Base-by-base conservation (phyloP, 352 stramenopile genomes). In the Elongisporangium undulatum region DNA sequence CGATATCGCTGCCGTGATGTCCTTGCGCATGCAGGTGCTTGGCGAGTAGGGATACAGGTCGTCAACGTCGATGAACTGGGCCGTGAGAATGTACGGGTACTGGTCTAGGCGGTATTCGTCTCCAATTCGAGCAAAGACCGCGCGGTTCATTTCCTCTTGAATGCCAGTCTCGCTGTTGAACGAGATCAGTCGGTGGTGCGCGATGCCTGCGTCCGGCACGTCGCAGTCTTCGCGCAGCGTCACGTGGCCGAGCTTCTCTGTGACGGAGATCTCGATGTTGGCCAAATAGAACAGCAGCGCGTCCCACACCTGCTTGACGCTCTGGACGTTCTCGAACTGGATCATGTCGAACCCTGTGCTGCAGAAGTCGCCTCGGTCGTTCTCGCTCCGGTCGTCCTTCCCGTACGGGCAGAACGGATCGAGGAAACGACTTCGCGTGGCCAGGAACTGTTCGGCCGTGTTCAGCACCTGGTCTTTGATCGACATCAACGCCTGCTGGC, bases 181-280 rank as follows among this genome's bases (percentile, higher is more conserved):
- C 9, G 75, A 76, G 1, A 85, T 64, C 26, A 88, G 59, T 1
- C 78, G 74, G 23, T 79, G 75, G 51, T 86, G 76, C 3, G 67
- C 62, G 29, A 83, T 78, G 45, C 64, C 71, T 55, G 59, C 64
- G 34, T 66, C 66, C 50, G 64, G 61, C 48, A 64, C 75, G 66
- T 84, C 74, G 49, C 85, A 72, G 55, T 88, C 78, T 53, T 83
- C 75, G 53, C 78, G 75, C 38, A 86, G 64, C 1, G 74, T 88
- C 23, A 88, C 78, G 38, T 81, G 63, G 0, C 78, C 78, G 0
- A 82, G 59, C 49, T 71, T 75, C 53, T 88, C 78, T 7, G 78
- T 77, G 55, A 86, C 77, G 52, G 64, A 79, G 67, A 86, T 84
- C 62, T 88, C 78, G 6, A 88, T 58, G 56, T 85, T 88, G 63